Conservation (phyloP, 2,329 filamentous ascomycete species). For the Geosmithia flava region DNA sequence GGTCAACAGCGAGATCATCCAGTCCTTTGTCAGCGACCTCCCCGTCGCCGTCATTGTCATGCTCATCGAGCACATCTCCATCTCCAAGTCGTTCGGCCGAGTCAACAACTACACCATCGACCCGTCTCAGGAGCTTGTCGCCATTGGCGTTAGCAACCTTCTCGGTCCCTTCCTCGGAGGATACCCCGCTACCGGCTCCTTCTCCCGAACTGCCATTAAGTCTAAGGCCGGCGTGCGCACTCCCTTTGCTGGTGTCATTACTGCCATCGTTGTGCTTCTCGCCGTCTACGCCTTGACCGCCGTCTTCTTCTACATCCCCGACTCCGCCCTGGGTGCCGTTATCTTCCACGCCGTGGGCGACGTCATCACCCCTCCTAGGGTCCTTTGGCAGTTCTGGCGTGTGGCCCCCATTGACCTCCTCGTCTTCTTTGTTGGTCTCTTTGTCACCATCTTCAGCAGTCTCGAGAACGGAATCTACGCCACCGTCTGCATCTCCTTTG, state of each 20-base stretch:
- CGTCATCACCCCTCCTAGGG: constrained; percentile 81
- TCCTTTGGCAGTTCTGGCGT: constrained; percentile 89
- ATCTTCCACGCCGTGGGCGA: constrained; percentile 96
- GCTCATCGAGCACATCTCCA: constrained; percentile 92
- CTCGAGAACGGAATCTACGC: constrained; percentile 93
- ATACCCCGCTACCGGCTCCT: constrained; percentile 89
- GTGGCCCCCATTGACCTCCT: constrained; percentile 82
- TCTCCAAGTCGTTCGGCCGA: constrained; percentile 91
- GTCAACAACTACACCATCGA: constrained; percentile 95
- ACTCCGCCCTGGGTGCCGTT: constrained; percentile 66
- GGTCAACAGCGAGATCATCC: constrained; percentile 54
- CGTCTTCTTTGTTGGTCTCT: constrained; percentile 86
- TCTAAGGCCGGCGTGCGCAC: constrained; percentile 92
- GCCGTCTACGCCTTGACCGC: constrained; percentile 81
- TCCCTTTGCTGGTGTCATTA: constrained; percentile 81
- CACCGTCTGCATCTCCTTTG: constrained; percentile 66
- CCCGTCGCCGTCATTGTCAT: constrained; percentile 88
- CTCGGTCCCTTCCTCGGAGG: constrained; percentile 84
- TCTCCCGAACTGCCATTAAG: constrained; percentile 93
- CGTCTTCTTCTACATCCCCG: constrained; percentile 91
- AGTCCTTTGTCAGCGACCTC: constrained; percentile 56
- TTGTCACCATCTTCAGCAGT: constrained; percentile 75
- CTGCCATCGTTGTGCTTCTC: constrained; percentile 71
- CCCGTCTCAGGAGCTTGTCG: constrained; percentile 90
- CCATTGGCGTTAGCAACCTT: constrained; percentile 82